A percentile compares a stretch with the other conserved stretches of the same genome.
Conservation (phyloP, 805 yeast genomes). For the Nakazawaea ishiwadae region DNA sequence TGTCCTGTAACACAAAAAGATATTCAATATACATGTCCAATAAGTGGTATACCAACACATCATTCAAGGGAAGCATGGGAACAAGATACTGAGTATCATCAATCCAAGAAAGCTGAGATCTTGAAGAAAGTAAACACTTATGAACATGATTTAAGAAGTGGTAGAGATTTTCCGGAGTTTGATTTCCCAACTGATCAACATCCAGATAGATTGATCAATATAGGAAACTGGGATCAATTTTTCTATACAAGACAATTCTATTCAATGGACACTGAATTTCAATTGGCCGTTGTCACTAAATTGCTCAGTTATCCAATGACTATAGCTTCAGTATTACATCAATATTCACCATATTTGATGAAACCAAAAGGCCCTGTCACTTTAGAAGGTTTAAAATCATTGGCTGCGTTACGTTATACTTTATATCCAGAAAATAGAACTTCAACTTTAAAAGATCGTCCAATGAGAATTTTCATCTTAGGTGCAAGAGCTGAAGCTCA, state of each 20-base stretch:
- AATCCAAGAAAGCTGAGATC: slow-evolving; percentile 58
- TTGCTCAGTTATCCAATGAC: slow-evolving; percentile 92
- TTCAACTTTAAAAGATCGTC: slow-evolving; percentile 71
- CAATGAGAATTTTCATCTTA: slow-evolving; percentile 81
- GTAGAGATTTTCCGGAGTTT: slow-evolving; percentile 92
- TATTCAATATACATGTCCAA: slow-evolving; percentile 84
- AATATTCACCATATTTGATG: slow-evolving; percentile 76
- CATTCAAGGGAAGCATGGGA: slow-evolving; percentile 89
- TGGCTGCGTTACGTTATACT: slow-evolving; percentile 89
- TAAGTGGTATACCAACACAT: slow-evolving; percentile 95
- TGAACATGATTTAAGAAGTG: slow-evolving; percentile 93
- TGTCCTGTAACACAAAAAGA: slow-evolving; percentile 87
- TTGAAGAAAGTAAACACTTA: slow-evolving; percentile 85
- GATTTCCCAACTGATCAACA: slow-evolving; percentile 84
- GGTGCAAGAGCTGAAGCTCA: slow-evolving; percentile 94
- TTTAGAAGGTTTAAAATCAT: slow-evolving; percentile 86
- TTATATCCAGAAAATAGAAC: slow-evolving; percentile 68
- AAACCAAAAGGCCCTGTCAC: slow-evolving; percentile 85
- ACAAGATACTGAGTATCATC: slow-evolving; percentile 68
- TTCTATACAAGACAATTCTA: slow-evolving; percentile 89
- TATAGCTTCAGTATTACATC: slow-evolving; percentile 77
- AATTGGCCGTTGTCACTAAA: slow-evolving; percentile 91
- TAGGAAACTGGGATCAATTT: slow-evolving; percentile 86
- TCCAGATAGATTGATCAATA: slow-evolving; percentile 68
- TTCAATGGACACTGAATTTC: slow-evolving; percentile 96